Percentiles rank a stretch among this genome's conserved stretches.
Evolutionary conservation across 371 early-diverging fungal genomes (phyloP).

Genomic region (Mucor lusitanicus): DNA sequence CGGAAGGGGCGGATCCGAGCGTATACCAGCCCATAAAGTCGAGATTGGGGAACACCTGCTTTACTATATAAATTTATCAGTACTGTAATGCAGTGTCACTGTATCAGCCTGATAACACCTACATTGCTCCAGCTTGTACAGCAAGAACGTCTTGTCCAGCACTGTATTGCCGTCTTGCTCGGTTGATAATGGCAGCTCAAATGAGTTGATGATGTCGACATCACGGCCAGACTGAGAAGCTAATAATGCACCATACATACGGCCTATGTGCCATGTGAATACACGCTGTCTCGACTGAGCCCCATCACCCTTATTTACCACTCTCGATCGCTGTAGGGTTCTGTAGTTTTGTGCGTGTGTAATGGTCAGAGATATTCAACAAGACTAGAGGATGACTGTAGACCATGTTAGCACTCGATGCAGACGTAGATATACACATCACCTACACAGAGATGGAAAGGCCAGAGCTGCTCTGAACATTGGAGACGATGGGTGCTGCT

Average conservation of each 20-base stretch:
- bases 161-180: conserved; percentile 40
- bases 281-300: not conserved
- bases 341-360: conserved; percentile 73
- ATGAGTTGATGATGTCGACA: conserved; percentile 83
- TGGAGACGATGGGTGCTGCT: conserved; percentile 28
- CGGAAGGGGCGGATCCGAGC: conserved; percentile 62
- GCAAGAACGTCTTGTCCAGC: conserved; percentile 64
- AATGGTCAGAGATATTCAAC: conserved; percentile 87
- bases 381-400: conserved; percentile 83
- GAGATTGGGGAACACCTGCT: conserved; percentile 81
- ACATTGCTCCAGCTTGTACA: conserved; percentile 80
- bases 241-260: conserved; percentile 78
- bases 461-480: conserved; percentile 41
- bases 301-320: conserved; percentile 19
- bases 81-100: not conserved
- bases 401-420: not conserved
- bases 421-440: not conserved
- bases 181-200: conserved; percentile 64
- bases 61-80: conserved; percentile 51
- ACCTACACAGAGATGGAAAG: conserved; percentile 50
- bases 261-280: conserved; percentile 16
- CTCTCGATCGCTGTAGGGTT: conserved; percentile 39
- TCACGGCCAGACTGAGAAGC: conserved; percentile 86
- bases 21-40: conserved; percentile 91
- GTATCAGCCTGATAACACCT: conserved; percentile 14